Percentiles rank a stretch among this genome's conserved stretches.
These are phyloP conservation scores for Candida dajiaensis DNA, from an alignment of 805 yeast genomes.

Conservation along the genomic window DNA sequence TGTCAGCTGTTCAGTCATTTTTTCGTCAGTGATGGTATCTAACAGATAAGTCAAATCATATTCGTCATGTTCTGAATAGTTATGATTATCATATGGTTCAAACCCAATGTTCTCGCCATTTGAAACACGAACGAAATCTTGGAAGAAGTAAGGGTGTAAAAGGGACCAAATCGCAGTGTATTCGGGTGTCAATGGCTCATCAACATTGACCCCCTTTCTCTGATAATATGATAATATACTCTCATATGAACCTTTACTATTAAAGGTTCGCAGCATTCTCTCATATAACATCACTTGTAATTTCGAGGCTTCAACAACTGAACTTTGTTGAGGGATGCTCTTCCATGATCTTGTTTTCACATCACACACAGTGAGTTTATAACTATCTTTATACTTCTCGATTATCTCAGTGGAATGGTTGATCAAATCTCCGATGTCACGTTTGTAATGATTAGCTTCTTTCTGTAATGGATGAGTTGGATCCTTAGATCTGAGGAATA, in stretches of 20 bases:
- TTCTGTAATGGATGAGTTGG: constrained; percentile 7
- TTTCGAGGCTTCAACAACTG: constrained; percentile 44
- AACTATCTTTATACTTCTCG: constrained; percentile 10
- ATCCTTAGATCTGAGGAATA: constrained; percentile 22
- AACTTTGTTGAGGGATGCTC: constrained; percentile 41
- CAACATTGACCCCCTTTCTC: constrained; percentile 42
- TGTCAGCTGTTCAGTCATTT: background rate
- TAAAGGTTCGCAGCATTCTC: constrained; percentile 37
- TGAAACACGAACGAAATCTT: constrained; percentile 26
- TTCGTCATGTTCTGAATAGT: background rate
- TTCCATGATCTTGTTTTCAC: constrained; percentile 52
- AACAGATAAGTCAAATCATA: constrained; percentile 18
- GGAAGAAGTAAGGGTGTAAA: constrained; percentile 35
- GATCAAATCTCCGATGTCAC: constrained; percentile 11
- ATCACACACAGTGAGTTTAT: constrained; percentile 39
- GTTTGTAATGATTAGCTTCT: background rate
- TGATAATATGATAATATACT: constrained; percentile 40
- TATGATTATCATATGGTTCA: background rate
- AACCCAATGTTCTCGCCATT: constrained; percentile 38
- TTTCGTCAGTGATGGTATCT: constrained; percentile 13
- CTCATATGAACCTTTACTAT: constrained; percentile 30
- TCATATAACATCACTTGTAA: constrained; percentile 60
- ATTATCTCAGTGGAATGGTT: constrained; percentile 11
- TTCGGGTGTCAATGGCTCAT: constrained; percentile 40
- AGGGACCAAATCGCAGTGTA: constrained; percentile 34